phyloP scores from a whole-genome alignment of 495 filamentous ascomycete species.

The Neurospora intermedia region DNA sequence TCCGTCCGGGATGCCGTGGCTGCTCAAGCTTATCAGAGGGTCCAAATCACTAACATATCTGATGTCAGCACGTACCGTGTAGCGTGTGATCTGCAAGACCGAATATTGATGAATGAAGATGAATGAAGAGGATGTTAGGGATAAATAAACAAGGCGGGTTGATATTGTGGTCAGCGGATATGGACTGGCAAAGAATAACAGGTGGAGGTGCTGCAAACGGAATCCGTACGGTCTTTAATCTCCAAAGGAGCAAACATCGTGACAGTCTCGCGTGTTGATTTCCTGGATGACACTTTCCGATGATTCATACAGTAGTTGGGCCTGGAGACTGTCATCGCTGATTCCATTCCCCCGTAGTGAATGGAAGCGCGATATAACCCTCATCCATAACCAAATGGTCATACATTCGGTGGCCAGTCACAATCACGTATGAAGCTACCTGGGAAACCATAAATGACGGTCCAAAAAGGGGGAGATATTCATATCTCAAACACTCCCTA shows the following conservation, averaged over 20 bases:
- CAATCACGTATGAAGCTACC: neutral
- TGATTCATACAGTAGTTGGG: neutral
- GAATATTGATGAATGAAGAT: neutral
- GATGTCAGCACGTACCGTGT: neutral
- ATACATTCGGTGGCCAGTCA: neutral
- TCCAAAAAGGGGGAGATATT: neutral
- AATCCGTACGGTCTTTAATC: neutral
- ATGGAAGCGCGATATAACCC: neutral
- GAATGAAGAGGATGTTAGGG: neutral
- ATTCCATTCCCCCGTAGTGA: neutral
- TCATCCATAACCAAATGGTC: neutral
- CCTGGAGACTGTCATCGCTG: neutral
- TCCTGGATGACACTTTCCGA: neutral
- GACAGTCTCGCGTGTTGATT: neutral
- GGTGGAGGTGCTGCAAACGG: neutral
- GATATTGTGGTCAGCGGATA: neutral
- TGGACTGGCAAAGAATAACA: neutral
- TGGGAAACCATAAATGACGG: neutral
- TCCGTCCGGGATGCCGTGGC: neutral
- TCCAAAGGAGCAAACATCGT: neutral
- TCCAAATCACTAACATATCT: neutral
- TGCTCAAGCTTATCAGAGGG: neutral
- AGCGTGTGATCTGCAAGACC: neutral
- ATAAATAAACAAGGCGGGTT: neutral
- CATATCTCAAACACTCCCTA: neutral